Base-by-base conservation (phyloP, 768 basidiomycete species). In the Lepiota brunneoincarnata region DNA sequence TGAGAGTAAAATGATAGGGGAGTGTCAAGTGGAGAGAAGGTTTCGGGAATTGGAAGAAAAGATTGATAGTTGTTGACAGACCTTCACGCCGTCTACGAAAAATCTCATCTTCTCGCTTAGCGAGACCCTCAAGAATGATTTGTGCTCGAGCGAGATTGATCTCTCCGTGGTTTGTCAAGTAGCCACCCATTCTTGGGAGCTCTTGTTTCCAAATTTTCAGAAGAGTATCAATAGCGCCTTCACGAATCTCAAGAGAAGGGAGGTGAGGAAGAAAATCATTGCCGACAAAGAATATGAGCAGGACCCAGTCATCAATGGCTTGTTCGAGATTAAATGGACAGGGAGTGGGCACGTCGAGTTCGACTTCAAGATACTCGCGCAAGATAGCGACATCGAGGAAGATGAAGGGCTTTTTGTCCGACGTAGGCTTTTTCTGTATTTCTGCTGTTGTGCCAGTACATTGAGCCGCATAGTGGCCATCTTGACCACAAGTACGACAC, bases 181-280 rank as follows among this genome's bases (percentile, higher is more conserved):
- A 99, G 42, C 97, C 97, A 49, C 95, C 96, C 97, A 99, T 98
- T 64, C 89, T 81, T 34, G 91, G 86, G 36, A 99, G 75, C 68
- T 94, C 93, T 71, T 78, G 78, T 72, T 91, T 93, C 97, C 97
- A 99, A 46, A 99, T 98, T 71, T 82, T 88, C 67, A 99, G 74
- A 57, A 99, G 75, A 54, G 91, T 97, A 77, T 98, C 97, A 76
- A 99, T 98, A 26, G 96, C 97, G 58, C 97, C 97, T 77, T 99
- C 96, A 64, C 97, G 84, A 68, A 99, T 99, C 78, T 99, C 97
- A 79, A 99, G 83, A 55, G 90, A 93, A 21, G 97, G 97, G 54
- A 99, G 80, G 75, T 99, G 97, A 18, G 97, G 97, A 63, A 99
- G 80, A 81, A 99, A 95, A 77, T 98, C 93, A 76, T 99, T 99